These are phyloP conservation scores for Aspergillus flavus DNA, from an alignment of 2,329 filamentous ascomycete species.

Conservation along the genomic window DNA sequence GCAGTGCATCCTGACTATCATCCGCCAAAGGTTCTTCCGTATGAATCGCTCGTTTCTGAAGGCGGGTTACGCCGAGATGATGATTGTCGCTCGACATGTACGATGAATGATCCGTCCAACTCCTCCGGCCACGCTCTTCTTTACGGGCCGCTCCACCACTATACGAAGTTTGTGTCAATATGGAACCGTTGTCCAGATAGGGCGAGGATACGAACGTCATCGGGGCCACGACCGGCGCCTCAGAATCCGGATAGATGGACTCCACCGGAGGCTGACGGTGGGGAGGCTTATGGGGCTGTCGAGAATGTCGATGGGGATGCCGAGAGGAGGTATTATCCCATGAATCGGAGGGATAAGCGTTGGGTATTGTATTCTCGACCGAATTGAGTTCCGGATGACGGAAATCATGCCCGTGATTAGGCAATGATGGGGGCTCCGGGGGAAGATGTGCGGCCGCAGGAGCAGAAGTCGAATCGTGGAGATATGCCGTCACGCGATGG, in stretches of 20 bases:
- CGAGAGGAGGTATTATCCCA: slow-evolving; percentile 26
- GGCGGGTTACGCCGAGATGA: slow-evolving; percentile 26
- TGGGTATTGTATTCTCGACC: slow-evolving; percentile 23
- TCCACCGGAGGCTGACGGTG: slow-evolving; percentile 18
- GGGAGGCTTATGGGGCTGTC: slow-evolving; percentile 8
- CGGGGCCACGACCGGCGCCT: slow-evolving; percentile 19
- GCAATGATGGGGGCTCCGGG: slow-evolving; percentile 12
- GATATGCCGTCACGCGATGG: slow-evolving; percentile 26
- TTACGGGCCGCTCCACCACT: slow-evolving; percentile 30
- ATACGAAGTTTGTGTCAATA: slow-evolving; percentile 29
- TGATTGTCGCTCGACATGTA: slow-evolving; percentile 37
- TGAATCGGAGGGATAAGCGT: slow-evolving; percentile 25
- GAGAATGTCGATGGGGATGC: slow-evolving; percentile 16
- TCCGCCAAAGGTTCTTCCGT: slow-evolving; percentile 31
- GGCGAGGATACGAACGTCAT: slow-evolving; percentile 27
- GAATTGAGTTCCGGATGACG: slow-evolving; percentile 24
- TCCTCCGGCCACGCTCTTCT: slow-evolving; percentile 33
- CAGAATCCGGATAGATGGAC: slow-evolving; percentile 22
- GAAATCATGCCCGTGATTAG: slow-evolving; percentile 12
- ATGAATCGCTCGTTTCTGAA: slow-evolving; percentile 30
- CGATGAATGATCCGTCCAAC: slow-evolving; percentile 38
- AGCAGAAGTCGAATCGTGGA: slow-evolving; percentile 22
- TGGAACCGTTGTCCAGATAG: slow-evolving; percentile 24
- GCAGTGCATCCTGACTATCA: slow-evolving; percentile 44
- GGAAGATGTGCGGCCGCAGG: slow-evolving; percentile 20